Conservation (phyloP, 2,329 filamentous ascomycete species). For the Emmonsia crescens region DNA sequence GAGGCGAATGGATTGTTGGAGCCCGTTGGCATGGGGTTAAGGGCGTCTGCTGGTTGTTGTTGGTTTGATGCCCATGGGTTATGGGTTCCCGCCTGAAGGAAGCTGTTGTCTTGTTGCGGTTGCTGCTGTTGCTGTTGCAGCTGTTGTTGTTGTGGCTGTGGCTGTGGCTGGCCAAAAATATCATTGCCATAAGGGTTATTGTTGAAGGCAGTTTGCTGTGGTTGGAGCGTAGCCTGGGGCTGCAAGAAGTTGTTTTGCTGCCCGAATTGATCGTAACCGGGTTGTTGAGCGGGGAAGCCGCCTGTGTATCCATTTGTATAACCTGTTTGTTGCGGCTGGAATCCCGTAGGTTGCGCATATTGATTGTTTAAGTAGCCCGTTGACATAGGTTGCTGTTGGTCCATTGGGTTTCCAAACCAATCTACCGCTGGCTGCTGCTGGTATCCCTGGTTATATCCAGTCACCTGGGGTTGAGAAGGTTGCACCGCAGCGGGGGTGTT, state of each 20-base stretch:
- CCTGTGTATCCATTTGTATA: constrained; percentile 60
- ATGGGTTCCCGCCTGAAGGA: constrained; percentile 69
- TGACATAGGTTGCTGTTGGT: constrained; percentile 59
- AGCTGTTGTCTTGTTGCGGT: constrained; percentile 46
- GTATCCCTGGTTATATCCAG: constrained; percentile 92
- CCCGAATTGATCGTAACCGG: constrained; percentile 51
- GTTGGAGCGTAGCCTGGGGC: constrained; percentile 41
- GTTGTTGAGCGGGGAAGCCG: constrained; percentile 58
- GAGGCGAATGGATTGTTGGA: constrained; percentile 96
- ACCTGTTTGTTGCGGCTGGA: constrained; percentile 47
- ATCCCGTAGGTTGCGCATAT: constrained; percentile 71
- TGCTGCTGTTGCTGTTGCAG: constrained; percentile 41
- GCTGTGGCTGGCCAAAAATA: constrained; percentile 38
- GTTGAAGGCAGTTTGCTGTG: constrained; percentile 48
- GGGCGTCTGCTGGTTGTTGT: constrained; percentile 46
- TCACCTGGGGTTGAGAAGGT: constrained; percentile 61
- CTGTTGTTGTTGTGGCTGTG: constrained; percentile 36
- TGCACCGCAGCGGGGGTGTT: constrained; percentile 52
- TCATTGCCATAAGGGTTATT: constrained; percentile 47
- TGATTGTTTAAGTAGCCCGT: constrained; percentile 58
- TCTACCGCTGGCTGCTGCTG: constrained; percentile 94
- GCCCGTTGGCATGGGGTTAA: constrained; percentile 78
- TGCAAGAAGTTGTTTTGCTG: constrained; percentile 30
- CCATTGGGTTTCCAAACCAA: constrained; percentile 92
- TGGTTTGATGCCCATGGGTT: constrained; percentile 77